Conservation (phyloP, 2,329 filamentous ascomycete species). For the Colletotrichum navitas region DNA sequence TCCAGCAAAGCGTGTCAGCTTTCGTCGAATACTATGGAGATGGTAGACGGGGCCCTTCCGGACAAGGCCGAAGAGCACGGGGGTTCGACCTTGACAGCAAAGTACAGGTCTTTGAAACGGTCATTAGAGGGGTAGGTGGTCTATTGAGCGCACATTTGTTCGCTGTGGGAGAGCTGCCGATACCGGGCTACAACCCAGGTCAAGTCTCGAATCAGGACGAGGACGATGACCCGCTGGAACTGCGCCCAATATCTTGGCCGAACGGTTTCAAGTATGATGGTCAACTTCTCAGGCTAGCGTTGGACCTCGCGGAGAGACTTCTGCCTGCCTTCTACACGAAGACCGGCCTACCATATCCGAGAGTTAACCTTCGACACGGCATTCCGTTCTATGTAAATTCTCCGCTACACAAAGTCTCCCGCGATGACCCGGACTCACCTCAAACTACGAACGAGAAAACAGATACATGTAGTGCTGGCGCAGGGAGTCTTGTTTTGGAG, state of each 20-base stretch:
- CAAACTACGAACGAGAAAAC: constrained; percentile 73
- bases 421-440: constrained; percentile 55
- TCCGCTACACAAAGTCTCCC: constrained; percentile 73
- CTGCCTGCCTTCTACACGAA: constrained; percentile 92
- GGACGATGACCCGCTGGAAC: constrained; percentile 58
- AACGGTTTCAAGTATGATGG: constrained; percentile 84
- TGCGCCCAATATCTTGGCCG: constrained; percentile 75
- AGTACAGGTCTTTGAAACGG: constrained; percentile 98
- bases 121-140: constrained; percentile 92
- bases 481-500: constrained; percentile 94
- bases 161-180: constrained; percentile 89
- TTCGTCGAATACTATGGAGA: constrained; percentile 90
- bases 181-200: constrained; percentile 77
- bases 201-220: constrained; percentile 45
- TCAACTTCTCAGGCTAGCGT: constrained; percentile 88
- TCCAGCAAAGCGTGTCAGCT: constrained; percentile 82
- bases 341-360: constrained; percentile 93
- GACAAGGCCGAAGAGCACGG: constrained; percentile 77
- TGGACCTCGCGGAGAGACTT: constrained; percentile 85
- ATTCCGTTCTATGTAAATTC: constrained; percentile 94
- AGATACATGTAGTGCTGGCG: constrained; percentile 95
- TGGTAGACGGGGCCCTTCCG: constrained; percentile 76
- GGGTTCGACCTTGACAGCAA: constrained; percentile 98
- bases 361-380: constrained; percentile 90
- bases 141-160: constrained; percentile 94